Conservation (phyloP, 129 eudicot genomes). For the Deinandra increscens region DNA sequence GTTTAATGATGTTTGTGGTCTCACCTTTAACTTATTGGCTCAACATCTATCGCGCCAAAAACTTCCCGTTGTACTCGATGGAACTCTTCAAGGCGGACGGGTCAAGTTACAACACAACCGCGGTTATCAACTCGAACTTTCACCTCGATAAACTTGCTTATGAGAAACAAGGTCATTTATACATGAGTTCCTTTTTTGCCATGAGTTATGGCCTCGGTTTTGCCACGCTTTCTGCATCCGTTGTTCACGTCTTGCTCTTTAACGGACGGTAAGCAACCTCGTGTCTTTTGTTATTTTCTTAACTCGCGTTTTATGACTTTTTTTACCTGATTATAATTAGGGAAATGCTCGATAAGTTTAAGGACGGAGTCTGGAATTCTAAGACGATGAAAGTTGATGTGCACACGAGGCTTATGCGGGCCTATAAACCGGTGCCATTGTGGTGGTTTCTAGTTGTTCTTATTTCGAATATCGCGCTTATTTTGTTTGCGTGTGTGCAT, state of each 20-base stretch:
- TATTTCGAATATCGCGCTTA: slow-evolving; percentile 35
- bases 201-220: slow-evolving; percentile 59
- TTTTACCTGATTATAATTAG: slow-evolving; percentile 31
- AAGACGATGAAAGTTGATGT: slow-evolving; percentile 48
- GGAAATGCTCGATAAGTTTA: slow-evolving; percentile 42
- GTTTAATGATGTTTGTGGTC: slow-evolving; percentile 50
- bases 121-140: slow-evolving; percentile 40
- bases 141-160: slow-evolving; percentile 48
- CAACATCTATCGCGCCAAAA: slow-evolving; percentile 43
- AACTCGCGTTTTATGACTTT: neutral
- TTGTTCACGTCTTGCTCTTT: slow-evolving; percentile 50
- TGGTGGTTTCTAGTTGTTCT: slow-evolving; percentile 65
- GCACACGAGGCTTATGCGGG: slow-evolving; percentile 64
- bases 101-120: slow-evolving; percentile 34
- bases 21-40: slow-evolving; percentile 50
- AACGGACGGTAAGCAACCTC: slow-evolving; percentile 46
- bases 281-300: neutral
- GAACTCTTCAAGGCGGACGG: slow-evolving; percentile 49
- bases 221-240: slow-evolving; percentile 48
- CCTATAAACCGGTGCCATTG: slow-evolving; percentile 56
- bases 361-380: slow-evolving; percentile 27
- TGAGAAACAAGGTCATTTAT: slow-evolving; percentile 38
- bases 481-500: slow-evolving; percentile 36
- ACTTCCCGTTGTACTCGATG: slow-evolving; percentile 51
- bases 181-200: slow-evolving; percentile 53